Evolutionary conservation across 371 early-diverging fungal species (phyloP).

Genomic region (Coemansia sp.): DNA sequence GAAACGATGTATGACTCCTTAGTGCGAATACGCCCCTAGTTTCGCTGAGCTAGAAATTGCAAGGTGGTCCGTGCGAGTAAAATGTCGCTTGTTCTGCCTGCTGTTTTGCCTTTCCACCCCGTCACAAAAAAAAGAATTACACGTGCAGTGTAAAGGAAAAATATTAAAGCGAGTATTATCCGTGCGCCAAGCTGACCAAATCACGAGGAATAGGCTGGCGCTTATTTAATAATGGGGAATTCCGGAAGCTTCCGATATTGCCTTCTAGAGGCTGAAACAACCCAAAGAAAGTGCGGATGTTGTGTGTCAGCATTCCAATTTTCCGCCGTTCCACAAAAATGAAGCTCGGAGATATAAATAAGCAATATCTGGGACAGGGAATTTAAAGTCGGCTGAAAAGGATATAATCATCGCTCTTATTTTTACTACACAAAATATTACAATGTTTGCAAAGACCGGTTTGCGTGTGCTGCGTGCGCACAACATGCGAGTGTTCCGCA

Average conservation of each 20-base stretch:
- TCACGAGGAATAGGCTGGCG: neutral
- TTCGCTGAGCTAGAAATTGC: slow-evolving; percentile 10
- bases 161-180: neutral
- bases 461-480: neutral
- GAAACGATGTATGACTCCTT: slow-evolving; percentile 8
- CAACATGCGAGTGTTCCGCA: neutral
- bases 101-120: neutral
- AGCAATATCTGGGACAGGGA: neutral
- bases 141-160: neutral
- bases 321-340: neutral
- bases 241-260: slow-evolving; percentile 8
- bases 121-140: slow-evolving; percentile 8
- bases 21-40: neutral
- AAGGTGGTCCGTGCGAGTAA: slow-evolving; percentile 5
- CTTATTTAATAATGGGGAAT: neutral
- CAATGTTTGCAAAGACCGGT: neutral
- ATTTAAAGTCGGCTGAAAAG: neutral
- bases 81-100: neutral
- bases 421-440: neutral
- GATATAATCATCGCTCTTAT: neutral
- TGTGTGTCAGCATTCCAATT: slow-evolving; percentile 1
- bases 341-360: neutral
- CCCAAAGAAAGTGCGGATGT: neutral
- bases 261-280: slow-evolving; percentile 4
- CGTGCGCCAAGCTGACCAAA: neutral